A percentile compares a stretch with the other conserved stretches of the same genome.
phyloP scores from a whole-genome alignment of 805 yeast genomes.

The Naumovozyma castellii region DNA sequence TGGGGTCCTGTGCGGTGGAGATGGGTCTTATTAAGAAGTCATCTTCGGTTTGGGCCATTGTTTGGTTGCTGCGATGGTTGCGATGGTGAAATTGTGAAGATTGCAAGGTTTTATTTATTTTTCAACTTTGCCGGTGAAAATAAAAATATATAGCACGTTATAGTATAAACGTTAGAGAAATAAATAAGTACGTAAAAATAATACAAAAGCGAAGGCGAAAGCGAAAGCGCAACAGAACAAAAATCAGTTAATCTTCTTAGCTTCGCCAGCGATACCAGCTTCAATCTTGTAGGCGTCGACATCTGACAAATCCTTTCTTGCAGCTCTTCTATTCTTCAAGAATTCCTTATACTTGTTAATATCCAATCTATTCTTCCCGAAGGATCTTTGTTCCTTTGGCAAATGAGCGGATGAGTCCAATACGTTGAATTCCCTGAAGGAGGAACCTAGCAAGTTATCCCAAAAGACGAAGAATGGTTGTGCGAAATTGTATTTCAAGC shows the following conservation, averaged over 20 bases:
- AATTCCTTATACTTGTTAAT: slow-evolving; percentile 57
- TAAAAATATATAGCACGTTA: too few species aligned
- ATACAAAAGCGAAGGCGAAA: neutral
- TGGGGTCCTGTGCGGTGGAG: slow-evolving; percentile 1
- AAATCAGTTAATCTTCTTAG: slow-evolving; percentile 1
- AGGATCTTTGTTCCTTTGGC: slow-evolving; percentile 35
- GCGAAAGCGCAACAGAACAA: neutral
- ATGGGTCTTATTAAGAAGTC: neutral
- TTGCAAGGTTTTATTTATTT: too few species aligned
- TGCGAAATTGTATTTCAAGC: slow-evolving; percentile 83
- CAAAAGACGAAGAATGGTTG: slow-evolving; percentile 96
- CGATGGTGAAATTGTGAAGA: too few species aligned
- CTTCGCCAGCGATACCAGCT: slow-evolving; percentile 2
- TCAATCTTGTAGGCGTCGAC: slow-evolving; percentile 4
- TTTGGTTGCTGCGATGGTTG: neutral
- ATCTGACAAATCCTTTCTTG: slow-evolving; percentile 17
- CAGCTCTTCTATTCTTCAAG: slow-evolving; percentile 31
- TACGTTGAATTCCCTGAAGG: slow-evolving; percentile 54
- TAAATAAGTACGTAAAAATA: too few species aligned
- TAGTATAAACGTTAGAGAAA: too few species aligned
- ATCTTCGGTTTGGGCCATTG: neutral
- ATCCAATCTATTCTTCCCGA: slow-evolving; percentile 42
- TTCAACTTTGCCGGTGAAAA: too few species aligned
- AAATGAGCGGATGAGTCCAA: slow-evolving; percentile 5
- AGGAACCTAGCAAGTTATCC: slow-evolving; percentile 69